phyloP scores from a whole-genome alignment of 1,139 yeast genomes.

The Kazachstania sp. region DNA sequence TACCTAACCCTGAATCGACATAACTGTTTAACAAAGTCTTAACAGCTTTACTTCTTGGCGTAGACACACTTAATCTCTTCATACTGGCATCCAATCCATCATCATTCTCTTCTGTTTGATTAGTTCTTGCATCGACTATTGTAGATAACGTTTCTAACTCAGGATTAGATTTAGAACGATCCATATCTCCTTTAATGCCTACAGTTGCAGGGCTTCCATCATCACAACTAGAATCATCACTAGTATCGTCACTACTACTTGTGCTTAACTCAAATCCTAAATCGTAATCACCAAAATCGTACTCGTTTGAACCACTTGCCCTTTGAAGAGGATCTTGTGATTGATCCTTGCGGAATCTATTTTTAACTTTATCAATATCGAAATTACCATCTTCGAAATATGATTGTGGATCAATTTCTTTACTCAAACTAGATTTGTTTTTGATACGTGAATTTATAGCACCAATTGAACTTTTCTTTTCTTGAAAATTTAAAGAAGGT shows the following conservation, averaged over 20 bases:
- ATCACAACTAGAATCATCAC: neutral
- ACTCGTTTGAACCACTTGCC: neutral
- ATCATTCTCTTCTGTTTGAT: neutral
- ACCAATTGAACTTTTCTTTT: conserved; percentile 3
- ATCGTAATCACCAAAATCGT: neutral
- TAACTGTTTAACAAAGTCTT: conserved; percentile 2
- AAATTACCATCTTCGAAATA: neutral
- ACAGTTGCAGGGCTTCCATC: neutral
- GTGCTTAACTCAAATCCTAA: neutral
- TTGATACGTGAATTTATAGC: conserved; percentile 7
- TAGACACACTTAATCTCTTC: neutral
- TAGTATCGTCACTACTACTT: neutral
- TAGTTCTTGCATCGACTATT: conserved; percentile 4
- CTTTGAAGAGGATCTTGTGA: neutral
- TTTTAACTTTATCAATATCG: neutral
- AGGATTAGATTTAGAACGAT: neutral
- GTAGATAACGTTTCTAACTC: neutral
- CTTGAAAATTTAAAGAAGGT: conserved; percentile 1
- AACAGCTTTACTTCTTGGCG: neutral
- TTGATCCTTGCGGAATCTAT: neutral
- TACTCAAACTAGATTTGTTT: conserved; percentile 24
- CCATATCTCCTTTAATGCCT: neutral
- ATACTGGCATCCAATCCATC: neutral
- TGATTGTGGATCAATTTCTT: conserved; percentile 15
- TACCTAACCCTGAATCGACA: conserved; percentile 23